These are phyloP conservation scores for Aspergillus pseudoviridinutans DNA, from an alignment of 2,329 filamentous ascomycete species.

Conservation along the genomic window DNA sequence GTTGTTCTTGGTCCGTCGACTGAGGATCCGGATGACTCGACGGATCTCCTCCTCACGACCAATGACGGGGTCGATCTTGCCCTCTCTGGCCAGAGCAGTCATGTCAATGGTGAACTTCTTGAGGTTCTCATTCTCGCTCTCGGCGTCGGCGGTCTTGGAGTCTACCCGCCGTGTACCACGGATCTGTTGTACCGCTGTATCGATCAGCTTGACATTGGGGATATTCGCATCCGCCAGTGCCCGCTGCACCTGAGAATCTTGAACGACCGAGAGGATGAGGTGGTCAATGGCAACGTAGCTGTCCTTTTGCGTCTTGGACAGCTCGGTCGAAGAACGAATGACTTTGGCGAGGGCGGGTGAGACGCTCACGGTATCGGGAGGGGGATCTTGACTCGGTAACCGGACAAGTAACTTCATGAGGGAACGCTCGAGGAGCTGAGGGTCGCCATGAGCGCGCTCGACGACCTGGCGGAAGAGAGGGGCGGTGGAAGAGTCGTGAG, in stretches of 20 bases:
- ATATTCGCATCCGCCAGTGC: conserved; percentile 82
- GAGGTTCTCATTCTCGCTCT: conserved; percentile 89
- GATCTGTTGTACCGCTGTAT: conserved; percentile 86
- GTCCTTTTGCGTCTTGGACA: conserved; percentile 98
- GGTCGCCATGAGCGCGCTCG: conserved; percentile 88
- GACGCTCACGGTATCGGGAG: conserved; percentile 81
- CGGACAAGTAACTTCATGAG: conserved; percentile 91
- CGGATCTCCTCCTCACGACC: conserved; percentile 94
- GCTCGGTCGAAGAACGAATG: conserved; percentile 75
- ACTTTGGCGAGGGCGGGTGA: conserved; percentile 78
- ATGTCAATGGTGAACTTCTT: conserved; percentile 99
- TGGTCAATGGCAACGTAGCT: conserved; percentile 93
- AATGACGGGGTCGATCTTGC: conserved; percentile 97
- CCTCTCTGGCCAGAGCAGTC: conserved; percentile 92
- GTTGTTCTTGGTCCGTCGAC: conserved; percentile 95
- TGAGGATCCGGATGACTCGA: conserved; percentile 85
- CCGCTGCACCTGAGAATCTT: conserved; percentile 70
- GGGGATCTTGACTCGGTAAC: conserved; percentile 88
- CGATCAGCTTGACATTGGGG: conserved; percentile 83
- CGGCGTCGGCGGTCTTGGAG: conserved; percentile 88
- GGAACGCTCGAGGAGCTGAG: conserved; percentile 79
- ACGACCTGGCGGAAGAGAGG: conserved; percentile 95
- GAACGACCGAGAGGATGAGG: conserved; percentile 77
- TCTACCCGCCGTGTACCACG: conserved; percentile 91
- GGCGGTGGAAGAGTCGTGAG: conserved; percentile 57